Base-by-base conservation (phyloP, 169 alveolate species). In the Plasmodium yoelii region DNA sequence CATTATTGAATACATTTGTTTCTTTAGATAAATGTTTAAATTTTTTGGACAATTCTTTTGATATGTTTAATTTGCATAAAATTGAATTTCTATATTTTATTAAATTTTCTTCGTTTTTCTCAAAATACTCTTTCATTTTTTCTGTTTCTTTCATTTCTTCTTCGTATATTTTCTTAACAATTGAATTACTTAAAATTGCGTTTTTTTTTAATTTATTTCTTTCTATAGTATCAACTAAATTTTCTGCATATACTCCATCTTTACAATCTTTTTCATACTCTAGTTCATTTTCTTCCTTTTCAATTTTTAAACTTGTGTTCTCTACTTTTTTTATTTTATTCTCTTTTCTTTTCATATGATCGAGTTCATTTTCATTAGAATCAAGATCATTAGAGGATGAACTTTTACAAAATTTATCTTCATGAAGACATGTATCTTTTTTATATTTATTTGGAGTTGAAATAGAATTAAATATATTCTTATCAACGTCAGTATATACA, bases 41-140 rank as follows among this genome's bases (percentile, higher is more conserved):
- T 55, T 67, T 82, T 82, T 68, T 67, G 34, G 90, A 61, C 28
- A 82, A 9, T 44, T 82, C 84, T 82, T 82, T 44, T 44, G 90
- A 67, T 67, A 82, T 82, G 19, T 68, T 82, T 82, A 82, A 61
- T 82, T 82, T 82, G 42, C 90, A 82, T 28, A 82, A 55, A 67
- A 61, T 51, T 24, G 84, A 67, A 49, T 82, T 82, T 67, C 90
- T 53, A 82, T 44, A 82, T 39, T 42, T 82, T 53, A 56, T 55
- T 46, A 82, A 70, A 65, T 82, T 7, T 18, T 82, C 59, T 49
- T 82, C 82, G 56, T 82, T 55, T 55, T 82, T 55, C 68, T 65
- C 82, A 67, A 82, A 82, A 82, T 39, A 82, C 42, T 82, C 77
- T 56, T 82, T 82, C 82, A 82, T 67, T 67, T 82, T 82, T 67